Base-by-base conservation (phyloP, 768 basidiomycete species). In the Mycena galopus region DNA sequence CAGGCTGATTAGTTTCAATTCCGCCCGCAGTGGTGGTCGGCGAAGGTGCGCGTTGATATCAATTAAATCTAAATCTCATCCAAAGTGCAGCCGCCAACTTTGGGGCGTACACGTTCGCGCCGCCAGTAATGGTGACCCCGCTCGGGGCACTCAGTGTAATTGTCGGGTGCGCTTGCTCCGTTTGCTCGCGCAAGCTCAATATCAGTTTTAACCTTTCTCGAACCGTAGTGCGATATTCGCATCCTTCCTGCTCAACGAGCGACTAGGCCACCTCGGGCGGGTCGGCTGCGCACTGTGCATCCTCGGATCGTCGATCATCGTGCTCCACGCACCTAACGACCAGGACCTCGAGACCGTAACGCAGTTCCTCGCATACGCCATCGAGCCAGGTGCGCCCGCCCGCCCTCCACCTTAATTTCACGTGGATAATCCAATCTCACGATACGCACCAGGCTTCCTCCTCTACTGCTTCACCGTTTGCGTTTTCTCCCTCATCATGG, bases 41-140 rank as follows among this genome's bases (percentile, higher is more conserved):
- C 64, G 97, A 99, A 92, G 82, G 97, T 97, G 78, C 77, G 74
- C 74, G 32, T 35, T 39, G 39, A 8, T 56, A 65, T 17, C 58
- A 32, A 37, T 60, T 16, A 9, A 3, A 51, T 51, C 10, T 27
- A 35, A 32, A 39, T 30, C 19, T 62, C 29, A 56, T 21, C n/a
- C 4, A 16, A 1, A 25, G 23, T 61, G 51, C 4, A 94, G 92
- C 92, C 70, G 93, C 93, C 65, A 94, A 94, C 83, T 98, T 99
- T 82, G 96, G 96, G 6, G 97, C 97, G 11, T 98, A 98, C 80
- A 95, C 96, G 0, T 99, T 98, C 76, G 97, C 98, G 3, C 98
- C 97, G 69, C 95, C 98, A 75, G 96, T 98, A 79, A 87, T 99
- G 67, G 96, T 99, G 23, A 98, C 97, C 1, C 98, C 98, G 0